Percentiles rank a stretch among this genome's conserved stretches.
Conservation (phyloP, 352 stramenopile genomes). For the Pythium pyrilobum region DNA sequence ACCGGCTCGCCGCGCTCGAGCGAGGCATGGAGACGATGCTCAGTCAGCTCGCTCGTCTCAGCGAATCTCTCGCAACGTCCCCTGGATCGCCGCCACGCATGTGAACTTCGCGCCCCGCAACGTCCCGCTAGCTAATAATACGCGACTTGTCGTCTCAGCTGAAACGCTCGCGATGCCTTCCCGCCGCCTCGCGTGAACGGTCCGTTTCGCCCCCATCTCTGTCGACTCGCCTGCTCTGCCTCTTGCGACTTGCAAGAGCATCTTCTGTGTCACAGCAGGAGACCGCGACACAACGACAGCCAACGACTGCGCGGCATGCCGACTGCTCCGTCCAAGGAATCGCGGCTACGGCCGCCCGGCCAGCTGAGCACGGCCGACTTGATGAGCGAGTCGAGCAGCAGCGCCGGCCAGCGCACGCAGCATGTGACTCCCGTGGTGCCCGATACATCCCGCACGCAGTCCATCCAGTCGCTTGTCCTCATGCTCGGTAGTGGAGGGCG, state of each 20-base stretch:
- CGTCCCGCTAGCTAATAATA: too few relatives aligned
- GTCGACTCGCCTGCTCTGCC: not conserved
- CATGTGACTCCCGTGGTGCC: not conserved
- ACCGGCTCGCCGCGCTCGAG: constrained; percentile 1
- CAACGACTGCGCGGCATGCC: not conserved
- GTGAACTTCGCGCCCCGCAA: too few relatives aligned
- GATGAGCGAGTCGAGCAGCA: not conserved
- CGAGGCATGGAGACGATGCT: constrained; percentile 3
- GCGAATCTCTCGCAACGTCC: not conserved
- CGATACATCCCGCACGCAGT: constrained; percentile 3
- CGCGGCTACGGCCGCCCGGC: constrained; percentile 8
- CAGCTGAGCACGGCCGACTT: constrained; percentile 16
- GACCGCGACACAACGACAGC: not conserved
- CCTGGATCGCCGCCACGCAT: too few relatives aligned
- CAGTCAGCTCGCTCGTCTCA: constrained; percentile 1
- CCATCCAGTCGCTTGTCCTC: constrained; percentile 8
- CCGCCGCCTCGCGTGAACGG: not conserved
- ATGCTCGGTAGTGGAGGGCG: not conserved
- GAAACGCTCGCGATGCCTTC: too few relatives aligned
- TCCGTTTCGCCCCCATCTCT: not conserved
- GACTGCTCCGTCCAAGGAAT: not conserved
- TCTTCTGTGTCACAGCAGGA: too few relatives aligned
- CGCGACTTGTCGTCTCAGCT: too few relatives aligned
- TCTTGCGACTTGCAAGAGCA: not conserved
- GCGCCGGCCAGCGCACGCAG: not conserved